Percentiles rank a stretch among this genome's conserved stretches.
These are phyloP conservation scores for Gonapodya prolifera DNA, from an alignment of 192 early-diverging fungal genomes.

Conservation along the genomic window DNA sequence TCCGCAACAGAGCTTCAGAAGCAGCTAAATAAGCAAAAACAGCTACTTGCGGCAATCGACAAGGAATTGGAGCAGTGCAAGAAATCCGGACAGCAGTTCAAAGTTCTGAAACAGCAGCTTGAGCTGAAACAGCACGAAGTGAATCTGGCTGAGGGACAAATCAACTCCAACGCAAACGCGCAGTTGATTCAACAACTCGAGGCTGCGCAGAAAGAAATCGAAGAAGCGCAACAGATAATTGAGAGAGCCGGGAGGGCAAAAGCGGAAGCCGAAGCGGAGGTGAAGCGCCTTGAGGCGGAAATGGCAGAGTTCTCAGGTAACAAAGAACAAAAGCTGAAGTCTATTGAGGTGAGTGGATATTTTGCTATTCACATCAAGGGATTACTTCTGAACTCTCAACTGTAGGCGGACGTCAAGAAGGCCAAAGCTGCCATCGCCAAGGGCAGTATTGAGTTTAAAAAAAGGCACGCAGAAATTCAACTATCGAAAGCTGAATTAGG, in stretches of 20 bases:
- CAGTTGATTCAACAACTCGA: conserved; percentile 47
- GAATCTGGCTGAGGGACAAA: conserved; percentile 55
- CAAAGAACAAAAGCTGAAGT: conserved; percentile 77
- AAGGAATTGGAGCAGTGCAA: conserved; percentile 40
- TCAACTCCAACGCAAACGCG: conserved; percentile 61
- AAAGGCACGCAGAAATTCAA: conserved; percentile 1
- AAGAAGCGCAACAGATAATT: conserved; percentile 25
- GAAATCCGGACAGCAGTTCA: conserved; percentile 37
- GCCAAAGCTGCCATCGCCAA: background rate
- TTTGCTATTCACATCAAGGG: background rate
- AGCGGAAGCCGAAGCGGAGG: conserved; percentile 34
- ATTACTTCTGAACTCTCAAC: background rate
- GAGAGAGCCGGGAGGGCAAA: conserved; percentile 26
- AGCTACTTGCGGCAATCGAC: conserved; percentile 34
- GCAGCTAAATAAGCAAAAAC: conserved; percentile 32
- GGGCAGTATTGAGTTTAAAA: background rate
- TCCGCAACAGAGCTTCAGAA: conserved; percentile 46
- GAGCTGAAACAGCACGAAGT: conserved; percentile 73
- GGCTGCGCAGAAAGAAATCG: conserved; percentile 35
- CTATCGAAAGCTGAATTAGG: background rate
- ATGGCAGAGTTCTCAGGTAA: conserved; percentile 82
- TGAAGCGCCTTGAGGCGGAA: conserved; percentile 59
- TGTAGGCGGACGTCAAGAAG: background rate
- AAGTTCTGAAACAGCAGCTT: conserved; percentile 41
- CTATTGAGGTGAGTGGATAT: conserved; percentile 45